Evolutionary conservation across 1,139 yeast species (phyloP).

Genomic region (Scheffersomyces lignicola): DNA sequence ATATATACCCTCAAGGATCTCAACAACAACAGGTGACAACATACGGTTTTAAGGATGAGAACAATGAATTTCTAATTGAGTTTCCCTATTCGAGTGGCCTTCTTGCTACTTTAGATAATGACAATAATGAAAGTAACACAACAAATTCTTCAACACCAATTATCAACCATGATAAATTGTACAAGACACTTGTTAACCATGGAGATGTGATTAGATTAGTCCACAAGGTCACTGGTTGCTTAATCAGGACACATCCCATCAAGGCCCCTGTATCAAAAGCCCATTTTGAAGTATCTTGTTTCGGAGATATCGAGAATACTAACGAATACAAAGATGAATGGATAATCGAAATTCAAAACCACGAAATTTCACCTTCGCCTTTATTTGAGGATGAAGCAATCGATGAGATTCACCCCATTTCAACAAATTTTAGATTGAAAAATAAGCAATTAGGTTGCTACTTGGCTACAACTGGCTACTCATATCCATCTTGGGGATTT

Average conservation of each 20-base stretch:
- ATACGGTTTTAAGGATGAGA: constrained; percentile 69
- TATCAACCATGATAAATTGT: constrained; percentile 10
- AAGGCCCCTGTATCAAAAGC: constrained; percentile 54
- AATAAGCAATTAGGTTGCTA: constrained; percentile 70
- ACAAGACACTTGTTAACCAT: constrained; percentile 30
- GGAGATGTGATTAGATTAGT: constrained; percentile 58
- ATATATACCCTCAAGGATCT: constrained; percentile 70
- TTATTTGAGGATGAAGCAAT: constrained; percentile 42
- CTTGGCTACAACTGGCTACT: constrained; percentile 67
- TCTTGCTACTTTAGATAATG: constrained; percentile 32
- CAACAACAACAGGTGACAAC: constrained; percentile 76
- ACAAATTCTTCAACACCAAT: neutral
- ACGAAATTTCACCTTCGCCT: constrained; percentile 52
- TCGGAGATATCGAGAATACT: constrained; percentile 47
- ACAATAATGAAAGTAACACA: constrained; percentile 13
- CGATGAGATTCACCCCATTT: constrained; percentile 59
- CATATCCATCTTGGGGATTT: constrained; percentile 81
- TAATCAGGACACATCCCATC: constrained; percentile 64
- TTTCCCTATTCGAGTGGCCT: constrained; percentile 33
- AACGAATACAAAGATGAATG: constrained; percentile 73
- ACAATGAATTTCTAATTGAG: constrained; percentile 63
- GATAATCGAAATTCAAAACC: constrained; percentile 65
- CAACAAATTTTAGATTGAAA: constrained; percentile 65
- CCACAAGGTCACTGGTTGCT: constrained; percentile 53
- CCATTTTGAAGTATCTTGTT: constrained; percentile 67